Percentiles rank a stretch among this genome's conserved stretches.
phyloP scores from a whole-genome alignment of 805 yeast genomes.

The Dipodascus geniculatus region DNA sequence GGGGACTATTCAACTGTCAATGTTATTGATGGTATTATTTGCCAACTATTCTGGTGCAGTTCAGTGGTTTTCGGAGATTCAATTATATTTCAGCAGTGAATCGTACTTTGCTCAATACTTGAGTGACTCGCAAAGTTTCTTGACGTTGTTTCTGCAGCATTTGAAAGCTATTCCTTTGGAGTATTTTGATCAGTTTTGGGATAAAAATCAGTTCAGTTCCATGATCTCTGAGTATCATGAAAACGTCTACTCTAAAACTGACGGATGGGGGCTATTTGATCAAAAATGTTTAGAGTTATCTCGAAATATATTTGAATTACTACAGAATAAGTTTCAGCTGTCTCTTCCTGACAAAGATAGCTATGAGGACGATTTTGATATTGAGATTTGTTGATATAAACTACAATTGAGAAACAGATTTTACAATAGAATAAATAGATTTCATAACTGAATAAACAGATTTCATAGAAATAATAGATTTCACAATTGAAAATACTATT shows the following conservation, averaged over 20 bases:
- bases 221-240: background rate
- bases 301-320: background rate
- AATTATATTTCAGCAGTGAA: conserved; percentile 30
- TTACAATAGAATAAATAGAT: background rate
- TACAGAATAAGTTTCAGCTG: conserved; percentile 3
- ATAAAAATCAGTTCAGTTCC: conserved; percentile 6
- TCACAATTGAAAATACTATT: too few relatives aligned
- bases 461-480: background rate
- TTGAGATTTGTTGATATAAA: background rate
- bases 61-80: conserved; percentile 50
- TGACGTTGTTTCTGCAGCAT: conserved; percentile 25
- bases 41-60: conserved; percentile 53
- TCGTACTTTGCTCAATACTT: conserved; percentile 20
- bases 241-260: background rate
- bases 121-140: conserved; percentile 26
- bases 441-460: background rate
- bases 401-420: too few relatives aligned
- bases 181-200: conserved; percentile 29
- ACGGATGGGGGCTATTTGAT: background rate
- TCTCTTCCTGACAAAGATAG: conserved; percentile 1
- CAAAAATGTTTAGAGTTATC: background rate
- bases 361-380: conserved; percentile 8
- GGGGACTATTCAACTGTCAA: conserved; percentile 46
- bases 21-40: conserved; percentile 36
- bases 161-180: conserved; percentile 32